Conservation (phyloP, 805 yeast genomes). For the Danielozyma ontarioensis region DNA sequence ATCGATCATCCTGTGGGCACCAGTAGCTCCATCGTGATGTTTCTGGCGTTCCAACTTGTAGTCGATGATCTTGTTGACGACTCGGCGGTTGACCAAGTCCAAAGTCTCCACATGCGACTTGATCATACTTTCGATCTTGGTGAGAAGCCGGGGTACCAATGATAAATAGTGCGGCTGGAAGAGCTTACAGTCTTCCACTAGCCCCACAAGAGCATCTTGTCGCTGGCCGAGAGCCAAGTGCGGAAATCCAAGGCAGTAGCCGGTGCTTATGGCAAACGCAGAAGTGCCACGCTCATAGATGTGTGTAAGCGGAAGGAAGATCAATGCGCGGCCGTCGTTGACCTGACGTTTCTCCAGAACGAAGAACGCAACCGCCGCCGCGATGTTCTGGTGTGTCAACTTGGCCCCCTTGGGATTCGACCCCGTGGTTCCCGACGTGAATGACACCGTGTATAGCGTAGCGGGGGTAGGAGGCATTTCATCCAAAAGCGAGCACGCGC, state of each 20-base stretch:
- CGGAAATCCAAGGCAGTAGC: slow-evolving; percentile 52
- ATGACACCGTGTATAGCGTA: slow-evolving; percentile 52
- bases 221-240: slow-evolving; percentile 9
- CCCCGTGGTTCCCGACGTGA: slow-evolving; percentile 76
- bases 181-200: slow-evolving; percentile 23
- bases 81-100: not conserved
- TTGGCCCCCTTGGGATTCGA: slow-evolving; percentile 64
- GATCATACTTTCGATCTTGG: slow-evolving; percentile 9
- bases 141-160: slow-evolving; percentile 35
- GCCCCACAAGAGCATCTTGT: slow-evolving; percentile 15
- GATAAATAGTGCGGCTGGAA: slow-evolving; percentile 24
- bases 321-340: slow-evolving; percentile 12
- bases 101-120: slow-evolving; percentile 4
- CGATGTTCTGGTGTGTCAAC: slow-evolving; percentile 45
- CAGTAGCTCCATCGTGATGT: slow-evolving; percentile 6
- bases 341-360: slow-evolving; percentile 17
- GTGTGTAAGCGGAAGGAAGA: slow-evolving; percentile 55
- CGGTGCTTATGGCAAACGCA: slow-evolving; percentile 41
- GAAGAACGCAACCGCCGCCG: slow-evolving; percentile 41
- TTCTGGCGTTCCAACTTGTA: slow-evolving; percentile 5
- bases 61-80: slow-evolving; percentile 7
- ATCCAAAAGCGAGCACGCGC: slow-evolving; percentile 21
- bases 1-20: slow-evolving; percentile 8
- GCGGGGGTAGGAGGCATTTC: slow-evolving; percentile 46
- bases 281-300: slow-evolving; percentile 48